Percentiles rank a stretch among this genome's conserved stretches.
phyloP scores from a whole-genome alignment of 306 rosid species.

The Echinosophora koreensis region DNA sequence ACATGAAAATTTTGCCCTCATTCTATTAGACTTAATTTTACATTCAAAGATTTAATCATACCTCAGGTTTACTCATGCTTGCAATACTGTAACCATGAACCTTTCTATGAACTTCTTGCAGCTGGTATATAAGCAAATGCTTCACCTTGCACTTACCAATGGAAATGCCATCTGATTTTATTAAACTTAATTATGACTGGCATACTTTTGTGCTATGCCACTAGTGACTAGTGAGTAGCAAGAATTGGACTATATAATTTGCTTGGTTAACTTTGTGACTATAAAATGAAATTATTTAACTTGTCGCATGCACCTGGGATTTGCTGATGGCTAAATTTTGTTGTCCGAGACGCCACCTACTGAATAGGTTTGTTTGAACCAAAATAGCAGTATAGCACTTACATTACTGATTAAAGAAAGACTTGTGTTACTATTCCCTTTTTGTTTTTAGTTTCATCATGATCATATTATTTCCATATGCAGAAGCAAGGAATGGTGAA shows the following conservation, averaged over 20 bases:
- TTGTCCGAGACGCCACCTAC: not conserved
- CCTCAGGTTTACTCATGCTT: not conserved
- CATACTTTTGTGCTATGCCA: not conserved
- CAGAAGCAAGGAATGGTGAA: slow-evolving; percentile 96
- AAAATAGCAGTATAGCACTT: too few species aligned
- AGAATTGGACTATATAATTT: not conserved
- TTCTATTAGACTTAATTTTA: not conserved
- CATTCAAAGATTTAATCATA: slow-evolving; percentile 23
- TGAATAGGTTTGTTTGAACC: not conserved
- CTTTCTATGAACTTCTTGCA: not conserved
- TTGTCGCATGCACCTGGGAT: not conserved
- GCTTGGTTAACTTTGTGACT: not conserved
- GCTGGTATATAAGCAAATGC: slow-evolving; percentile 8
- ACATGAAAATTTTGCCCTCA: not conserved
- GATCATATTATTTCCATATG: slow-evolving; percentile 37
- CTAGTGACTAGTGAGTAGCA: not conserved
- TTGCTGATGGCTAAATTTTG: not conserved
- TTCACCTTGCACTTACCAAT: not conserved
- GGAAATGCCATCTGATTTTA: not conserved
- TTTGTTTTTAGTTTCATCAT: slow-evolving; percentile 11
- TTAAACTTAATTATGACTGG: not conserved
- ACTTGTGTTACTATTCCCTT: not conserved
- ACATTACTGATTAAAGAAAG: slow-evolving; percentile 10
- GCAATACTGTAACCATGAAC: not conserved
- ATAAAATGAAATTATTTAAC: not conserved